phyloP scores from a whole-genome alignment of 2,329 filamentous ascomycete species.

The Gyromitra esculenta region DNA sequence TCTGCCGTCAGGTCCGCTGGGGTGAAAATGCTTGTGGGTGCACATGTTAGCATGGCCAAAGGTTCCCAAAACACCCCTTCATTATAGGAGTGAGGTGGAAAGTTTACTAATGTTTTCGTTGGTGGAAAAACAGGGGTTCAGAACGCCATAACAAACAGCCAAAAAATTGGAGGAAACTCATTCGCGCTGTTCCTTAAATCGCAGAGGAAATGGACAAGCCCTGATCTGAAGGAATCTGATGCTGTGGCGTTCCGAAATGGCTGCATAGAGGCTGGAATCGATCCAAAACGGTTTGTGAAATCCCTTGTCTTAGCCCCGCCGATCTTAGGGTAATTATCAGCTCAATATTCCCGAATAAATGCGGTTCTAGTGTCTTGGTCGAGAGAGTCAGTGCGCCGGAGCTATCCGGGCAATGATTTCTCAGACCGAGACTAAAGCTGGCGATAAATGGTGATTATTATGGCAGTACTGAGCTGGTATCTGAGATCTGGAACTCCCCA shows the following conservation, averaged over 20 bases:
- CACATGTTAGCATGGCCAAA: slow-evolving; percentile 89
- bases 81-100: slow-evolving; percentile 55
- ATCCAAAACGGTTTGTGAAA: slow-evolving; percentile 66
- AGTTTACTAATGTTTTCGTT: slow-evolving; percentile 18
- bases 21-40: slow-evolving; percentile 85
- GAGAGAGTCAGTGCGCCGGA: slow-evolving; percentile 4
- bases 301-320: neutral
- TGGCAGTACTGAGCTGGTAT: slow-evolving; percentile 1
- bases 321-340: slow-evolving; percentile 15
- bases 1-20: slow-evolving; percentile 75
- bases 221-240: slow-evolving; percentile 75
- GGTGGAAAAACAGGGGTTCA: slow-evolving; percentile 73
- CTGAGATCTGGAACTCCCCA: slow-evolving; percentile 21
- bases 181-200: slow-evolving; percentile 97
- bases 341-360: slow-evolving; percentile 12
- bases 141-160: slow-evolving; percentile 80
- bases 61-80: slow-evolving; percentile 64
- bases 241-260: slow-evolving; percentile 74
- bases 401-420: neutral
- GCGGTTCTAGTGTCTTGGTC: slow-evolving; percentile 7
- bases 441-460: slow-evolving; percentile 23
- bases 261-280: slow-evolving; percentile 76
- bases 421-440: slow-evolving; percentile 6
- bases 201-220: slow-evolving; percentile 92
- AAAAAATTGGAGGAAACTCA: slow-evolving; percentile 86